Base-by-base conservation (phyloP, 257 asterid species). In the Solanum ahanhuiri region DNA sequence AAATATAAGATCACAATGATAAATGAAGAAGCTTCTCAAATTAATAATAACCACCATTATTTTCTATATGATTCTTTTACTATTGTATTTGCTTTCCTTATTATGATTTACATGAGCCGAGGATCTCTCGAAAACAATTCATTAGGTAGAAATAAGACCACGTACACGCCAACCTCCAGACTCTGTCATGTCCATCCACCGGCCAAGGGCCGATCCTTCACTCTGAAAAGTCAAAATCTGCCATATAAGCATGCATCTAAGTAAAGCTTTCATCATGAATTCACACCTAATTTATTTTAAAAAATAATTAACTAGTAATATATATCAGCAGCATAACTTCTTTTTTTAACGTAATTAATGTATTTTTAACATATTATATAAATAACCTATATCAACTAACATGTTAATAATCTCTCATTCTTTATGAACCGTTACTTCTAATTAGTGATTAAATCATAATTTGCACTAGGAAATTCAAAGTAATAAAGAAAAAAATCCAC, bases 81-180 rank as follows among this genome's bases (percentile, higher is more conserved):
- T 6, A 28, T 6, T 12, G 11, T 67, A 67, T 6, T 28, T 67
- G 0, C 2, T 12, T 28, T 0, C 5, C 1, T 28, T 23, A 23
- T 64, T 23, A 23, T 64, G 4, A 0, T 64, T 67, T 28, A 12
- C 1, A 28, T 5, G 34, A 28, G 33, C 0, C 2, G 1, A 23
- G 17, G 0, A 0, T 23, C 0, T 23, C 0, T 64, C 4, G 3
- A 2, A 63, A n/a, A 23, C 2, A 63, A 63, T 2, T 22, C 28
- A 14, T 14, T 0, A 9, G 0, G 30, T 58, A 22, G 28, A 22
- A 20, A 60, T 60, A 60, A 60, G 30, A 60, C 2, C 5, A 60
- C 15, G 14, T 60, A 22, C 7, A 60, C 14, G 2, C 30, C 15
- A 54, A 2, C 23, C 18, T 45, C 54, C 6, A 12, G 17, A 11